These are phyloP conservation scores for Leccinellum luteum DNA, from an alignment of 768 basidiomycete genomes.

Conservation along the genomic window DNA sequence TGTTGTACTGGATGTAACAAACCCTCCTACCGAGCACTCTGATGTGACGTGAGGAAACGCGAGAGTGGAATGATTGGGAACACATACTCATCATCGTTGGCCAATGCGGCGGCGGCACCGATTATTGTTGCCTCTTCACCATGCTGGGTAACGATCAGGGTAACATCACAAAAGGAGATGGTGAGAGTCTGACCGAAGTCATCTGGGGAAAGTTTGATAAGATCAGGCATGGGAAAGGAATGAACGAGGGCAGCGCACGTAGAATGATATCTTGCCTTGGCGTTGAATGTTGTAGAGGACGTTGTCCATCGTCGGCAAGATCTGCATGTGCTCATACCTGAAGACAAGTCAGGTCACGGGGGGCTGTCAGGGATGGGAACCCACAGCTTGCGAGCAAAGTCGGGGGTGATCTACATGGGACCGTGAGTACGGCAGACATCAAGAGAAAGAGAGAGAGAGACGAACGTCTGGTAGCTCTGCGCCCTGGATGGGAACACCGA, in stretches of 20 bases:
- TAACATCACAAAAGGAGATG: neutral
- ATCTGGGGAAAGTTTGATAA: constrained; percentile 46
- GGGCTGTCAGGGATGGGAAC: constrained; percentile 12
- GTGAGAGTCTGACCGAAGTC: constrained; percentile 61
- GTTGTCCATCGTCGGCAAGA: constrained; percentile 82
- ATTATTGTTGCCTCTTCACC: constrained; percentile 91
- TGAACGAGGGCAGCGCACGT: constrained; percentile 47
- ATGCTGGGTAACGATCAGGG: constrained; percentile 44
- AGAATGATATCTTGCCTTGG: constrained; percentile 91
- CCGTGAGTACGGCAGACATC: constrained; percentile 4
- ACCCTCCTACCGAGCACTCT: constrained; percentile 67
- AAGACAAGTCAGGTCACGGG: neutral
- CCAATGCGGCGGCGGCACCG: constrained; percentile 85
- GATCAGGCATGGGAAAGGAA: constrained; percentile 5
- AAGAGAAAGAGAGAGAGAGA: constrained; percentile 3
- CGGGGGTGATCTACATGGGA: constrained; percentile 56
- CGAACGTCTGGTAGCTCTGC: constrained; percentile 74
- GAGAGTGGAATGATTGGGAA: neutral
- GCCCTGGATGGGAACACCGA: constrained; percentile 69
- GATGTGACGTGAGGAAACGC: constrained; percentile 9
- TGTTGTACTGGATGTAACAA: neutral
- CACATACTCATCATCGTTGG: constrained; percentile 78
- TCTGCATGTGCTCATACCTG: constrained; percentile 76
- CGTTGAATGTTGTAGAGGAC: constrained; percentile 90
- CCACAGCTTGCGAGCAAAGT: constrained; percentile 62